A percentile compares a stretch with the other conserved stretches of the same genome.
Evolutionary conservation across 352 stramenopile genomes (phyloP).

Genomic region (Phytophthora hybrid): DNA sequence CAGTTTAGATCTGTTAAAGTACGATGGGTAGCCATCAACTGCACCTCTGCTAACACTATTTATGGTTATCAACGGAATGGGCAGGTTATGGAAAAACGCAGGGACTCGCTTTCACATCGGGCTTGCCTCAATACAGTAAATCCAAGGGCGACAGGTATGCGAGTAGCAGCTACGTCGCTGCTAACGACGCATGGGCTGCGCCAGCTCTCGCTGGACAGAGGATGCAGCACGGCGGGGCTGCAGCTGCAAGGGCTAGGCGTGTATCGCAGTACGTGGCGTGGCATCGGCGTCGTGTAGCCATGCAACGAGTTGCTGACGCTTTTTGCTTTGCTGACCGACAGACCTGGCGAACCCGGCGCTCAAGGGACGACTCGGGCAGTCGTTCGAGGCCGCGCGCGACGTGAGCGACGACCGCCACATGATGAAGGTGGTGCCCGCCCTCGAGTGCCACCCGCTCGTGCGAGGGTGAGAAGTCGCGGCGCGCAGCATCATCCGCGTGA

Average conservation of each 20-base stretch:
- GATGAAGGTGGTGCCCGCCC: conserved; percentile 59
- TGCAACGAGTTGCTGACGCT: not conserved
- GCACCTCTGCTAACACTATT: too few relatives aligned
- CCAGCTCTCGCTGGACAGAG: conserved; percentile 33
- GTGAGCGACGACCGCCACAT: conserved; percentile 69
- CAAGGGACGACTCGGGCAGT: conserved; percentile 36
- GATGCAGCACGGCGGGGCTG: conserved; percentile 5
- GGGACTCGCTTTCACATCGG: too few relatives aligned
- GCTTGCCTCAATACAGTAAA: too few relatives aligned
- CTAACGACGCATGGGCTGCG: conserved; percentile 54
- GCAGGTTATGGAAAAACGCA: too few relatives aligned
- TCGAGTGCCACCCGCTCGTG: conserved; percentile 48
- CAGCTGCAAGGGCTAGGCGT: conserved; percentile 63
- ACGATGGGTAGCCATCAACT: too few relatives aligned
- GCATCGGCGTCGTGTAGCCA: not conserved
- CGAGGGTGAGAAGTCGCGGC: conserved; percentile 43
- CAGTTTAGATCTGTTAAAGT: too few relatives aligned
- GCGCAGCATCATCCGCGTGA: conserved; percentile 47
- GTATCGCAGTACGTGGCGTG: conserved; percentile 55
- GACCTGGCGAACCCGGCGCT: conserved; percentile 62
- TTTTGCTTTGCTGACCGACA: conserved; percentile 13
- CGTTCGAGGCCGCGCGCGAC: conserved; percentile 36
- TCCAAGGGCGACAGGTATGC: too few relatives aligned
- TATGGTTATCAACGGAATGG: too few relatives aligned
- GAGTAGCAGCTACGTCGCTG: not conserved